Percentiles rank a stretch among this genome's conserved stretches.
phyloP scores from a whole-genome alignment of 129 eudicot species.

The Oenanthe sinensis region DNA sequence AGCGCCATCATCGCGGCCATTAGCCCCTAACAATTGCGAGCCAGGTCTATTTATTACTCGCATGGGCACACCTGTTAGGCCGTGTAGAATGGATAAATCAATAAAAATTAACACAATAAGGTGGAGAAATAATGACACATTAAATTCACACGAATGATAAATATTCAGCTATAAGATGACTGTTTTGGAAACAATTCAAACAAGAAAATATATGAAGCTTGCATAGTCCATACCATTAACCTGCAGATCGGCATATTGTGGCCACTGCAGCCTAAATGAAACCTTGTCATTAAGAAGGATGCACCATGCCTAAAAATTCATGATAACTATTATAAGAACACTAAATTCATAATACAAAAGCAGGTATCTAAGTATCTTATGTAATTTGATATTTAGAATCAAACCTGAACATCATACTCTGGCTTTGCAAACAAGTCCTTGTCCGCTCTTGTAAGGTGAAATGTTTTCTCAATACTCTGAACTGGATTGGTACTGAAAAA shows the following conservation, averaged over 20 bases:
- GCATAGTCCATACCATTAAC: slow-evolving; percentile 38
- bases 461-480: slow-evolving; percentile 35
- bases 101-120: neutral
- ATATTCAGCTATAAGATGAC: neutral
- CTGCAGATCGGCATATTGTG: slow-evolving; percentile 47
- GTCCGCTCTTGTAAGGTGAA: slow-evolving; percentile 43
- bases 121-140: neutral
- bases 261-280: slow-evolving; percentile 69
- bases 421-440: slow-evolving; percentile 29
- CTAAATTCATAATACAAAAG: neutral
- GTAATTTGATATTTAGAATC: neutral
- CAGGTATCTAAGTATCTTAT: neutral
- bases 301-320: slow-evolving; percentile 50
- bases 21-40: slow-evolving; percentile 75
- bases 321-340: slow-evolving; percentile 3
- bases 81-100: neutral
- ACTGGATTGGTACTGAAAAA: slow-evolving; percentile 33
- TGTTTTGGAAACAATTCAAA: neutral
- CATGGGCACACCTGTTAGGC: slow-evolving; percentile 51
- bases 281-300: slow-evolving; percentile 64
- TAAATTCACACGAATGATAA: neutral
- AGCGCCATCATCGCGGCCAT: slow-evolving; percentile 96
- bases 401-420: slow-evolving; percentile 61
- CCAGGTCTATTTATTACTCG: slow-evolving; percentile 82
- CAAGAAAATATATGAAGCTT: neutral